phyloP scores from a whole-genome alignment of 768 basidiomycete species.

The Psilocybe cyanescens region DNA sequence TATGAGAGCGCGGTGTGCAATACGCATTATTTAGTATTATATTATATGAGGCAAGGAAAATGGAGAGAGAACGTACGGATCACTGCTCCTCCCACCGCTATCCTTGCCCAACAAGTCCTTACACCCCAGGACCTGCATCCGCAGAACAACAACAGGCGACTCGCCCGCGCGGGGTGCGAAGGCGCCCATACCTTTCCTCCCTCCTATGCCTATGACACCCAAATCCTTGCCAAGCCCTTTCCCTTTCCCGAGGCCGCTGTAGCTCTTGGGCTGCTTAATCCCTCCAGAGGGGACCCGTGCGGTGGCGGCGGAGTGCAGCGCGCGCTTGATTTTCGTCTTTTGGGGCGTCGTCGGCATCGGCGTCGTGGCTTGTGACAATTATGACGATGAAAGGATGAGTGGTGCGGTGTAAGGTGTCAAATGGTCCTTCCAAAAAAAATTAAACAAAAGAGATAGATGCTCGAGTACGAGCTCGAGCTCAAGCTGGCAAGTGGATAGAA shows the following conservation, averaged over 20 bases:
- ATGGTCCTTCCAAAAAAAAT: too few relatives aligned
- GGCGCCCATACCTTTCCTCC: conserved; percentile 14
- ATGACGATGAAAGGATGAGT: too few relatives aligned
- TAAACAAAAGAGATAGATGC: too few relatives aligned
- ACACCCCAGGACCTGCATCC: conserved; percentile 72
- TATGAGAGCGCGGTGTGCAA: too few relatives aligned
- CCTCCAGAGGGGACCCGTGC: conserved; percentile 32
- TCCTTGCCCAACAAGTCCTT: conserved; percentile 65
- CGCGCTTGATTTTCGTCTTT: conserved; percentile 56
- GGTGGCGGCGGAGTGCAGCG: conserved; percentile 57
- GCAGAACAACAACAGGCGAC: conserved; percentile 64
- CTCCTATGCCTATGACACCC: neutral
- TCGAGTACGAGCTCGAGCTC: too few relatives aligned
- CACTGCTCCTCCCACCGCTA: conserved; percentile 63
- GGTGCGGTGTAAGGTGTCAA: too few relatives aligned
- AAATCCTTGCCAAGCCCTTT: conserved; percentile 32
- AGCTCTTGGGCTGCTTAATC: too few relatives aligned
- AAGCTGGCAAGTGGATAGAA: too few relatives aligned
- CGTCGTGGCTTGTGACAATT: neutral
- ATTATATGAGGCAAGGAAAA: neutral
- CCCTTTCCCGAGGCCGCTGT: conserved; percentile 13
- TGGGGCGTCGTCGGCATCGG: conserved; percentile 11
- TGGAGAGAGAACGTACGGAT: conserved; percentile 61
- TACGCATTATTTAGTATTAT: too few relatives aligned
- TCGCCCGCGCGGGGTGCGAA: conserved; percentile 60